phyloP scores from a whole-genome alignment of 805 yeast species.

The Saccharomyces kudriavzevii region DNA sequence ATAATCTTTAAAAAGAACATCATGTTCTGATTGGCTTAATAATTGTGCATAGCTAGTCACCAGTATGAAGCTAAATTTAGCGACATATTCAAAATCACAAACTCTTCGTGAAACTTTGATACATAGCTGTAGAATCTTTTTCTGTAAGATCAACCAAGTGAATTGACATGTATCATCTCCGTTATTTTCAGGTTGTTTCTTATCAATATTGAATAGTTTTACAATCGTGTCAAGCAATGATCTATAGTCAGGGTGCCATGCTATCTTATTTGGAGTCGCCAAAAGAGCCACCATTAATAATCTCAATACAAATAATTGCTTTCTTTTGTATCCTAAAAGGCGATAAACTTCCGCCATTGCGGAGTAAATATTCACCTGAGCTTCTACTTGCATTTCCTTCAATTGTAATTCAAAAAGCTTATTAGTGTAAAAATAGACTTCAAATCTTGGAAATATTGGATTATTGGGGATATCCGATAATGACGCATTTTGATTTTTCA shows the following conservation, averaged over 20 bases:
- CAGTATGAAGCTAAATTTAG: conserved; percentile 44
- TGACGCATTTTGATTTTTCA: conserved; percentile 25
- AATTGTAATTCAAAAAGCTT: conserved; percentile 40
- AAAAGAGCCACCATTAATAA: conserved; percentile 49
- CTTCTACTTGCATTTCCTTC: conserved; percentile 37
- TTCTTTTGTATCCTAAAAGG: conserved; percentile 53
- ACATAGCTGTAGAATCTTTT: conserved; percentile 45
- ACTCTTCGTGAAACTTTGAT: conserved; percentile 46
- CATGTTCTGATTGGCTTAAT: conserved; percentile 53
- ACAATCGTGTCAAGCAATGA: conserved; percentile 43
- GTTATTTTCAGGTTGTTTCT: conserved; percentile 29
- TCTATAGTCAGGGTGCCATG: conserved; percentile 30
- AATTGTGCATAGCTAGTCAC: conserved; percentile 49
- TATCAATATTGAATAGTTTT: conserved; percentile 45
- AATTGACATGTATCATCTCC: conserved; percentile 23
- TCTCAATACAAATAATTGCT: conserved; percentile 60
- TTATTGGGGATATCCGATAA: not conserved
- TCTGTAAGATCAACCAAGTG: conserved; percentile 52
- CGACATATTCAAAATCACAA: conserved; percentile 37
- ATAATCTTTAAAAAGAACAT: conserved; percentile 28
- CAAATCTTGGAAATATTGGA: conserved; percentile 29
- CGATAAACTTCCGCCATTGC: conserved; percentile 59
- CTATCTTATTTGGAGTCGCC: conserved; percentile 30
- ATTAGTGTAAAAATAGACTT: conserved; percentile 43
- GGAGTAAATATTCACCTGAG: conserved; percentile 57